Conservation (phyloP, 805 yeast genomes). For the Deakozyma indianensis region DNA sequence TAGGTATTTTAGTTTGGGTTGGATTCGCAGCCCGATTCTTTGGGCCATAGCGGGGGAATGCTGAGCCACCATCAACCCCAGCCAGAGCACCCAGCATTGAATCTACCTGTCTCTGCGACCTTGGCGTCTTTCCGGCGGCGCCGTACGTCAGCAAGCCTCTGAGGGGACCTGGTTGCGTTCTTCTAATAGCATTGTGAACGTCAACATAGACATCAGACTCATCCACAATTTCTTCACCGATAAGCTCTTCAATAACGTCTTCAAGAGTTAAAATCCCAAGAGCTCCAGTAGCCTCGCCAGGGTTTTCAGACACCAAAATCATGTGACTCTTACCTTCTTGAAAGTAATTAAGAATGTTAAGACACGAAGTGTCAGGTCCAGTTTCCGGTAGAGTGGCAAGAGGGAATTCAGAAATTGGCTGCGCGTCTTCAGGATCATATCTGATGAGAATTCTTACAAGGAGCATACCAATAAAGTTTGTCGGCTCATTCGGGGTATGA, state of each 20-base stretch:
- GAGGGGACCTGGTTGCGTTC: slow-evolving; percentile 27
- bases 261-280: slow-evolving; percentile 85
- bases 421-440: slow-evolving; percentile 91
- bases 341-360: slow-evolving; percentile 86
- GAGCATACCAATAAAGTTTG: slow-evolving; percentile 88
- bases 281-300: slow-evolving; percentile 74
- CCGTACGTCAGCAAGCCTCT: slow-evolving; percentile 2
- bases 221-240: slow-evolving; percentile 95
- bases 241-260: slow-evolving; percentile 95
- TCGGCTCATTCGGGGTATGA: slow-evolving; percentile 76
- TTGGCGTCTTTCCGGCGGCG: slow-evolving; percentile 3
- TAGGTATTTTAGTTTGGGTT: slow-evolving; percentile 41
- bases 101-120: slow-evolving; percentile 3
- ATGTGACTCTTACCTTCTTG: slow-evolving; percentile 97
- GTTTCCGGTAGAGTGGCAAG: slow-evolving; percentile 95
- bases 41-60: slow-evolving; percentile 7
- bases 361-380: slow-evolving; percentile 76
- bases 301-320: slow-evolving; percentile 80
- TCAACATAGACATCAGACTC: slow-evolving; percentile 91
- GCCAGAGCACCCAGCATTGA: slow-evolving; percentile 3
- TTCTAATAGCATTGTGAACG: slow-evolving; percentile 70
- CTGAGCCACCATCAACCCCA: slow-evolving; percentile 6
- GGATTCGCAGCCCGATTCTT: slow-evolving; percentile 56
- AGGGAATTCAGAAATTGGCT: slow-evolving; percentile 87
- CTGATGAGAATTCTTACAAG: slow-evolving; percentile 83